Base-by-base conservation (phyloP, 176 grass and related monocot species). In the Melocanna baccifera region DNA sequence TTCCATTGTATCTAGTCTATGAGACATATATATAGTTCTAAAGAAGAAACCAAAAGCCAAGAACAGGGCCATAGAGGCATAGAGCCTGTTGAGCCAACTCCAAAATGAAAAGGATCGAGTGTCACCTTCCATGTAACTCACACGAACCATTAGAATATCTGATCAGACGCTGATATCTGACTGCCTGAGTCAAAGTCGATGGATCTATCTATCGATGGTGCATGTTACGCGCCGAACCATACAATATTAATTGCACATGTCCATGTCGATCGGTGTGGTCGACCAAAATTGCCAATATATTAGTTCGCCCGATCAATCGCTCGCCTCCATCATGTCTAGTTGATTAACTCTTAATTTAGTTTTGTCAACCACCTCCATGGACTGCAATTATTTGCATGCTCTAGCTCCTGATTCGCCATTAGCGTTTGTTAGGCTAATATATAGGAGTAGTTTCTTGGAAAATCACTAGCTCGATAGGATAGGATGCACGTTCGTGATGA, bases 391-490 rank as follows among this genome's bases (percentile, higher is more conserved):
- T 53, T 73, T 48, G 50, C 51, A n/a, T 30, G 40, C 39, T 84
- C 20, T 65, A 61, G 8, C 25, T 1, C 26, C 42, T 71, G 43
- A 84, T 81, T 81, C 62, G n/a, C 36, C 50, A 59, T 58, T 25
- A 63, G 30, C 32, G 14, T 63, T 56, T 22, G 3, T 20, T 53
- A 53, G 18, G 51, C 51, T 53, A 2, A 20, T 9, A 20, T 9
- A 9, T 48, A 41, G 23, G 39, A 29, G 55, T 32, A 36, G 46
- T 80, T 89, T 89, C 88, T 81, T 71, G 71, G 88, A 77, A 89
- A 64, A 20, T 86, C 71, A 52, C 6, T 1, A 2, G 8, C 18
- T 6, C 41, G 14, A n/a, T 57, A n/a, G 18, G 18, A 34, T 20
- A 53, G 51, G 13, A 18, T 53, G 36, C 68, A 18, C 20, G 1